phyloP scores from a whole-genome alignment of 768 basidiomycete genomes.

The Russula ochroleuca region DNA sequence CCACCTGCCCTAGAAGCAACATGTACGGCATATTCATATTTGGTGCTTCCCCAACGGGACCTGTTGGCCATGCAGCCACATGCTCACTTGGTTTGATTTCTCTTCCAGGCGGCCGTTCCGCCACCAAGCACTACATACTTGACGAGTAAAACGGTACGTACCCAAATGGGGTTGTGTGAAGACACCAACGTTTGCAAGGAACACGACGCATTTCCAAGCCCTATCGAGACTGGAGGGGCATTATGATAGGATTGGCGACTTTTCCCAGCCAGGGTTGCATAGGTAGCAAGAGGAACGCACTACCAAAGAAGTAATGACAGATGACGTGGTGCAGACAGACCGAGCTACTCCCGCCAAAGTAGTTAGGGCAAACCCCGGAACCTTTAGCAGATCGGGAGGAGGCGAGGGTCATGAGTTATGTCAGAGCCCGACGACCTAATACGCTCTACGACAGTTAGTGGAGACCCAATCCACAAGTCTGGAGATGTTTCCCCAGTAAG shows the following conservation, averaged over 20 bases:
- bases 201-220: neutral
- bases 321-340: neutral
- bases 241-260: neutral
- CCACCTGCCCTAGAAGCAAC: neutral
- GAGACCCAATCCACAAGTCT: neutral
- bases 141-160: neutral
- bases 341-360: neutral
- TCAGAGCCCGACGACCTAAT: too few species aligned
- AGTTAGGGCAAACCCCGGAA: neutral
- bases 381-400: neutral
- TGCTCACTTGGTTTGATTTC: neutral
- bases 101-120: neutral
- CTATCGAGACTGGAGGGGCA: too few species aligned
- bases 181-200: neutral
- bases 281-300: neutral
- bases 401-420: neutral
- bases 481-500: neutral
- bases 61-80: neutral
- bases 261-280: neutral
- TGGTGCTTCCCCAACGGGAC: neutral
- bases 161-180: neutral
- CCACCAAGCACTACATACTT: neutral
- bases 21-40: neutral
- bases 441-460: too few species aligned
- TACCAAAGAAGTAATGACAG: neutral